These are phyloP conservation scores for Fusarium sterilihyphosum DNA, from an alignment of 2,329 filamentous ascomycete species.

Conservation along the genomic window DNA sequence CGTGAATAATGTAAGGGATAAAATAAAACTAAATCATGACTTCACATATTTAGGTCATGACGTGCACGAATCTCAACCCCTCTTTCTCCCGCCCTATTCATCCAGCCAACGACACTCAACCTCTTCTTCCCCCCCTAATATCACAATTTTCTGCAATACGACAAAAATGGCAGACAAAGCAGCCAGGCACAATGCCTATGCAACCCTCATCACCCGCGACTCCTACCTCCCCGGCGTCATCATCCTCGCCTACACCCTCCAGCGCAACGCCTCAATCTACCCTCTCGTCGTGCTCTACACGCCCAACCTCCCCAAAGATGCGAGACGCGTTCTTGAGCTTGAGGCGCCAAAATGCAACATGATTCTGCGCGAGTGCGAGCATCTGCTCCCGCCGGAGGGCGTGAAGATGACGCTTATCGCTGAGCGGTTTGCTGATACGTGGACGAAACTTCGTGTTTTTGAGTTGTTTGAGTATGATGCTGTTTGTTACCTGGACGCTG, in stretches of 20 bases:
- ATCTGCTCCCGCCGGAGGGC: constrained; percentile 22
- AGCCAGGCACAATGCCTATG: constrained; percentile 28
- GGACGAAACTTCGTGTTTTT: constrained; percentile 36
- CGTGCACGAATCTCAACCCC: constrained; percentile 13
- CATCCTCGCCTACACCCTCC: constrained; percentile 33
- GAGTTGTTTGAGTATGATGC: constrained; percentile 33
- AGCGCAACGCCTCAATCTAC: constrained; percentile 15
- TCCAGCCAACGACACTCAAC: background rate
- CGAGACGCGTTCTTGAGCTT: constrained; percentile 11
- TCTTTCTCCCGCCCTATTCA: background rate
- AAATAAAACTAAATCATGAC: background rate
- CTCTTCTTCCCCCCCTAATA: background rate
- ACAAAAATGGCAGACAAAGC: background rate
- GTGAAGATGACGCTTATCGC: constrained; percentile 33
- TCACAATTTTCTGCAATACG: background rate
- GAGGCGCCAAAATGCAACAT: constrained; percentile 31
- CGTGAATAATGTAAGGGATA: background rate
- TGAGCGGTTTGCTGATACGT: constrained; percentile 32
- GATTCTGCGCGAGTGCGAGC: constrained; percentile 13
- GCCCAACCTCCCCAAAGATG: constrained; percentile 9
- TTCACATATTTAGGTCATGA: constrained; percentile 18
- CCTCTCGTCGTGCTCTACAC: constrained; percentile 35
- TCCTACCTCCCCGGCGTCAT: constrained; percentile 37
- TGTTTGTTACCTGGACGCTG: constrained; percentile 36
- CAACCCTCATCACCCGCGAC: constrained; percentile 37